These are phyloP conservation scores for Geotrichum carabidarum DNA, from an alignment of 1,139 yeast genomes.

Conservation along the genomic window DNA sequence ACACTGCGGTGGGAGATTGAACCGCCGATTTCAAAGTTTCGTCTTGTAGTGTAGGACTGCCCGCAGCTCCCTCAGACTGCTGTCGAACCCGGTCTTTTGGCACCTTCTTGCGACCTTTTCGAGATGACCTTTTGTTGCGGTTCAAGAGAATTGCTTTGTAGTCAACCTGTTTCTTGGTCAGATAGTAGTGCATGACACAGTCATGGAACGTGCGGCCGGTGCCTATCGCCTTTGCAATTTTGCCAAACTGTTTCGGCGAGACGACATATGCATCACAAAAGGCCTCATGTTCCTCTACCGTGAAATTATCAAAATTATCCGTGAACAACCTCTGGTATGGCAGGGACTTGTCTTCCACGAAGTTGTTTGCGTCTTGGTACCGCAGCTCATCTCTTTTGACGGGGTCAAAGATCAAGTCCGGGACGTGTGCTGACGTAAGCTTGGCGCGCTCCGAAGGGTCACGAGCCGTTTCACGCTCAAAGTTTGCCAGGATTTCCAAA, in stretches of 20 bases:
- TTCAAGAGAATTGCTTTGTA: slow-evolving; percentile 65
- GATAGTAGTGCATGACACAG: slow-evolving; percentile 88
- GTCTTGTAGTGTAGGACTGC: neutral
- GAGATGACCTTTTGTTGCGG: slow-evolving; percentile 45
- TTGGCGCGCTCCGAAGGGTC: slow-evolving; percentile 83
- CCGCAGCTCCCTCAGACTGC: slow-evolving; percentile 1
- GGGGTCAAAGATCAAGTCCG: slow-evolving; percentile 71
- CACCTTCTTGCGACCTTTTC: slow-evolving; percentile 28
- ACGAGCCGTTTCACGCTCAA: slow-evolving; percentile 70
- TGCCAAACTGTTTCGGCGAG: slow-evolving; percentile 87
- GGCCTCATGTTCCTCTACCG: slow-evolving; percentile 66
- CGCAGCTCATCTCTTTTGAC: slow-evolving; percentile 45
- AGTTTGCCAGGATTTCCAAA: slow-evolving; percentile 64
- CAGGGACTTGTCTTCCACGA: slow-evolving; percentile 55
- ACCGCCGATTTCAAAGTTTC: neutral
- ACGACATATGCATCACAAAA: slow-evolving; percentile 77
- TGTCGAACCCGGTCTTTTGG: slow-evolving; percentile 25
- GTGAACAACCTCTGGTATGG: slow-evolving; percentile 53
- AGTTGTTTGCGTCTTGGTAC: slow-evolving; percentile 65
- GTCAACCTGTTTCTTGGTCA: slow-evolving; percentile 72
- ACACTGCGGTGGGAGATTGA: neutral
- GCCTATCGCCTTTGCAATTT: slow-evolving; percentile 76
- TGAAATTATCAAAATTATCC: slow-evolving; percentile 69
- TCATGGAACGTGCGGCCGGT: slow-evolving; percentile 75
- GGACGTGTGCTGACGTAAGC: slow-evolving; percentile 76